Evolutionary conservation across 441 rosid genomes (phyloP).

Genomic region (Erysimum cheiri): DNA sequence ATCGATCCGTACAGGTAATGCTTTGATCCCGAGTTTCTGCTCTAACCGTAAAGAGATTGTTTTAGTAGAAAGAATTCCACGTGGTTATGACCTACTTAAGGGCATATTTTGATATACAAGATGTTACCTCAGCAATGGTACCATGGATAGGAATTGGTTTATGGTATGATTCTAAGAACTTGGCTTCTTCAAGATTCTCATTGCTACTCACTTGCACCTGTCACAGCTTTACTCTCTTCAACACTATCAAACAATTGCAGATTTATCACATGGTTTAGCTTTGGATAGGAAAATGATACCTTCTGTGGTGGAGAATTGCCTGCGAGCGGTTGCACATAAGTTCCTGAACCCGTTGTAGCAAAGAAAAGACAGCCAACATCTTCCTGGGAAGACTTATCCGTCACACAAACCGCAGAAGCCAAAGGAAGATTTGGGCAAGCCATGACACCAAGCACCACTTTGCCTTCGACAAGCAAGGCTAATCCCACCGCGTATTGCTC

Average conservation of each 20-base stretch:
- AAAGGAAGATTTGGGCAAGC: conserved; percentile 95
- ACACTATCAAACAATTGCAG: neutral
- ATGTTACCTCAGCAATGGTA: conserved; percentile 73
- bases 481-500: conserved; percentile 97
- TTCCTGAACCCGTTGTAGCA: conserved; percentile 73
- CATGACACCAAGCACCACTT: conserved; percentile 86
- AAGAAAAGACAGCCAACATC: conserved; percentile 87
- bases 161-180: conserved; percentile 89
- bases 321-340: conserved; percentile 76
- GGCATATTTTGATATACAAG: neutral
- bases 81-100: conserved; percentile 17
- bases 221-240: conserved; percentile 28
- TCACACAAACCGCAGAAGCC: conserved; percentile 49
- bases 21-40: conserved; percentile 93
- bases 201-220: conserved; percentile 80
- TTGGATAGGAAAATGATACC: conserved; percentile 47
- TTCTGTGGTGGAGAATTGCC: conserved; percentile 61
- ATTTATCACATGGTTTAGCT: conserved; percentile 22
- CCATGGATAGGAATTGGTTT: conserved; percentile 70
- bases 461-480: conserved; percentile 87
- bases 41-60: conserved; percentile 19
- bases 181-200: conserved; percentile 84
- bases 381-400: conserved; percentile 42
- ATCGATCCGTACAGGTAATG: conserved; percentile 89
- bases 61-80: conserved; percentile 17